These are phyloP conservation scores for Adansonia rubrostipa DNA, from an alignment of 441 rosid species.

Conservation along the genomic window DNA sequence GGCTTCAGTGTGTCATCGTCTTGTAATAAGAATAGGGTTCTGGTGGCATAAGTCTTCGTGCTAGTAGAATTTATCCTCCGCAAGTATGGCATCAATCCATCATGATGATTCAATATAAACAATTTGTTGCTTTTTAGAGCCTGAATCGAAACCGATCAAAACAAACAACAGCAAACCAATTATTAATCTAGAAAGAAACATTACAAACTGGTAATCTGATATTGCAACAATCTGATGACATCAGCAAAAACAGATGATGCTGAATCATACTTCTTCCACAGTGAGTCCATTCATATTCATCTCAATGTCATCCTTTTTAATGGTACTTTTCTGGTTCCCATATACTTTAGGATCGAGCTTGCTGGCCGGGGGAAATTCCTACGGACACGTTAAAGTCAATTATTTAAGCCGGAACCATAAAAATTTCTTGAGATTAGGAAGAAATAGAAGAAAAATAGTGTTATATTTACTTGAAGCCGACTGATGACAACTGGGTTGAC, in stretches of 20 bases:
- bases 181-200: neutral
- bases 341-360: conserved; percentile 49
- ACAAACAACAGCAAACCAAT: conserved; percentile 8
- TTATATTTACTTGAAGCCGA: conserved; percentile 39
- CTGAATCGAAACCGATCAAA: conserved; percentile 35
- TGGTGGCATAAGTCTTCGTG: conserved; percentile 73
- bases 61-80: conserved; percentile 62
- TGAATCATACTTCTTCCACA: conserved; percentile 51
- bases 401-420: neutral
- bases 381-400: neutral
- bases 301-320: conserved; percentile 56
- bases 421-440: neutral
- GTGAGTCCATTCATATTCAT: conserved; percentile 65
- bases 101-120: conserved; percentile 82
- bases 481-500: conserved; percentile 70
- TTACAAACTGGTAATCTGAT: neutral
- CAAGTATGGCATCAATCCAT: conserved; percentile 70
- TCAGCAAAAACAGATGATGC: neutral
- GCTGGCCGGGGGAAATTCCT: conserved; percentile 36
- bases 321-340: conserved; percentile 72
- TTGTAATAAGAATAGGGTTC: conserved; percentile 72
- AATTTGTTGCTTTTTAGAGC: conserved; percentile 58
- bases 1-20: conserved; percentile 78
- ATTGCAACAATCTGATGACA: neutral
- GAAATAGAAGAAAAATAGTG: neutral